Evolutionary conservation across 768 basidiomycete genomes (phyloP).

Genomic region (Leccinum arenicola): DNA sequence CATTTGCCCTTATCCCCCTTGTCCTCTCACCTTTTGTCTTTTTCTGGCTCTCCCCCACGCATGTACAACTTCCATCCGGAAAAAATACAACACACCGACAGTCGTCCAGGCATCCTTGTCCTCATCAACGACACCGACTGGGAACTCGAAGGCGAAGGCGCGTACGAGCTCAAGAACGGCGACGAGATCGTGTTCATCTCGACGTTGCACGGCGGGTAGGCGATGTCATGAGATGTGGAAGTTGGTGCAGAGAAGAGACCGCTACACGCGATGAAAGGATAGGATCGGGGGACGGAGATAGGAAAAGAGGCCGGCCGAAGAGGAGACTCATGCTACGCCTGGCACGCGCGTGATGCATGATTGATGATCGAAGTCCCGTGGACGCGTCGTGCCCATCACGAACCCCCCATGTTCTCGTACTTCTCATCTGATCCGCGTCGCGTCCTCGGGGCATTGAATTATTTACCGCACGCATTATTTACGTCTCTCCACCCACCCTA

Average conservation of each 20-base stretch:
- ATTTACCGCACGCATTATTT: background rate
- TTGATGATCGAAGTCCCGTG: background rate
- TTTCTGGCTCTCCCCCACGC: background rate
- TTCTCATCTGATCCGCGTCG: background rate
- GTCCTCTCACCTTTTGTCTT: background rate
- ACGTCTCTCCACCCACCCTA: constrained; percentile 15
- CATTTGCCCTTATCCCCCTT: background rate
- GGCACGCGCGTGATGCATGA: background rate
- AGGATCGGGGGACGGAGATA: background rate
- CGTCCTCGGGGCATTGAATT: background rate
- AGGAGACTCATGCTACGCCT: background rate
- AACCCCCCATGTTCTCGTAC: background rate
- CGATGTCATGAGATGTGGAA: background rate
- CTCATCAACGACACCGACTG: constrained; percentile 97
- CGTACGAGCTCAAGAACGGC: constrained; percentile 68
- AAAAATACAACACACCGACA: constrained; percentile 27
- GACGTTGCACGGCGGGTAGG: constrained; percentile 72
- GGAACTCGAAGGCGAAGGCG: constrained; percentile 95
- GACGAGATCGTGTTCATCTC: constrained; percentile 98
- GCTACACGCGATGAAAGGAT: background rate
- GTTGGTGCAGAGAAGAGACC: background rate
- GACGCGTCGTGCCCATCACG: background rate
- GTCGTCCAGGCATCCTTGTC: constrained; percentile 95
- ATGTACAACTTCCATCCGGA: no score
- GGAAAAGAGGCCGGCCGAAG: background rate